phyloP scores from a whole-genome alignment of 208 protist species.

The Leishmania aethiopica region DNA sequence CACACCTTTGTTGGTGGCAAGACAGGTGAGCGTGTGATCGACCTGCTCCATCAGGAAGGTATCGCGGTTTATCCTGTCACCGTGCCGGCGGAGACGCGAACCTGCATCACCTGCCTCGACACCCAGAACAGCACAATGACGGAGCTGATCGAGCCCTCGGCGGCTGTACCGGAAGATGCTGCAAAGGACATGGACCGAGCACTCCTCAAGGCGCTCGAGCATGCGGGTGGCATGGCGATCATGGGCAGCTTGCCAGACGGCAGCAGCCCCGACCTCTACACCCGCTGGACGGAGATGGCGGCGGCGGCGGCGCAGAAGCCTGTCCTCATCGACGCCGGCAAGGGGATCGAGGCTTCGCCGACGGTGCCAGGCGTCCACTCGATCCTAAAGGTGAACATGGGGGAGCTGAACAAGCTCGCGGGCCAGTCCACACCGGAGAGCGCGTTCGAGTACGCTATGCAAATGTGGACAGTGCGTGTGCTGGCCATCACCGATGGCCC shows the following conservation, averaged over 20 bases:
- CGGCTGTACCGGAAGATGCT: slow-evolving; percentile 24
- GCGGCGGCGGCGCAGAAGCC: slow-evolving; percentile 30
- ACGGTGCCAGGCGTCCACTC: slow-evolving; percentile 25
- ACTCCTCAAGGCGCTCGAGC: slow-evolving; percentile 13
- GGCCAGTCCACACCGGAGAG: slow-evolving; percentile 17
- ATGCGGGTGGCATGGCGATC: slow-evolving; percentile 31
- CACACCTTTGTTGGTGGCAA: slow-evolving; percentile 38
- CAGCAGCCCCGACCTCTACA: slow-evolving; percentile 28
- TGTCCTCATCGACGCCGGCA: slow-evolving; percentile 42
- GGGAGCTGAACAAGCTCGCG: slow-evolving; percentile 33
- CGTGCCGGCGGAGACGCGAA: slow-evolving; percentile 35
- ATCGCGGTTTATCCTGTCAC: slow-evolving; percentile 20
- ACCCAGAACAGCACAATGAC: slow-evolving; percentile 31
- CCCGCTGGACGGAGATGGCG: slow-evolving; percentile 32
- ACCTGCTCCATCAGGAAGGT: slow-evolving; percentile 25
- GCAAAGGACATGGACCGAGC: slow-evolving; percentile 24
- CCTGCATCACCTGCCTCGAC: slow-evolving; percentile 42
- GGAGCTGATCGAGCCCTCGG: slow-evolving; percentile 46
- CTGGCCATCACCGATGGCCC: slow-evolving; percentile 42
- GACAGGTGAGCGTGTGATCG: slow-evolving; percentile 26
- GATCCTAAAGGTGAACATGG: slow-evolving; percentile 43
- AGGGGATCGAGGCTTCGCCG: slow-evolving; percentile 33
- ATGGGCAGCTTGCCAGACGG: slow-evolving; percentile 44
- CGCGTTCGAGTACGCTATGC: slow-evolving; percentile 34
- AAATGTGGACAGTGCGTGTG: slow-evolving; percentile 30